Conservation (phyloP, 2,329 filamentous ascomycete genomes). For the Fonsecaea monophora region DNA sequence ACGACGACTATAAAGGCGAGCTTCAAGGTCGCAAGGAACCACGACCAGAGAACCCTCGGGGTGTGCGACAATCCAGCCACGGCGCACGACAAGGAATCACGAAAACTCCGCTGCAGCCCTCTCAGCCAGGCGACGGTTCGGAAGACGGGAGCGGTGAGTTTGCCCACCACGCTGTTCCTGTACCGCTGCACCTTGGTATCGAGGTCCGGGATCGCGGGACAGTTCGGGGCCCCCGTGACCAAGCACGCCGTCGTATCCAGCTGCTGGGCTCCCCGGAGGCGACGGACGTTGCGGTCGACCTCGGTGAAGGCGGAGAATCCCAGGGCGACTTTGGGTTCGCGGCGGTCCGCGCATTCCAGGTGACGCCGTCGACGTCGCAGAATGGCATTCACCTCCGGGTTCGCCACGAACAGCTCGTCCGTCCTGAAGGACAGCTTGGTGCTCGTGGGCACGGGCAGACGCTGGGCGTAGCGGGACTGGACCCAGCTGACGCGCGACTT, state of each 20-base stretch:
- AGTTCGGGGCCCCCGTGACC: constrained; percentile 1
- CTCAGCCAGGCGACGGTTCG: constrained; percentile 1
- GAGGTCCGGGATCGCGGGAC: not conserved
- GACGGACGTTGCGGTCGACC: not conserved
- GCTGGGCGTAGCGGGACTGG: constrained; percentile 9
- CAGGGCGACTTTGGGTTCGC: not conserved
- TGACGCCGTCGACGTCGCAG: constrained; percentile 27
- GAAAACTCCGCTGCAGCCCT: not conserved
- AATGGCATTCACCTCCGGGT: constrained; percentile 32
- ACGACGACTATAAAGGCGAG: not conserved
- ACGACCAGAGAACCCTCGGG: not conserved
- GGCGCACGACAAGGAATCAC: not conserved
- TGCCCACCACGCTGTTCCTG: not conserved
- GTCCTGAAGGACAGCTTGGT: constrained; percentile 25
- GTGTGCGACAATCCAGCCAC: not conserved
- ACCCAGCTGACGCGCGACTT: constrained; percentile 28
- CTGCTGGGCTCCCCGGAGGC: not conserved
- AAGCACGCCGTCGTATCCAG: constrained; percentile 8
- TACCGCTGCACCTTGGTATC: constrained; percentile 7
- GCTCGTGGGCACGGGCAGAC: constrained; percentile 26
- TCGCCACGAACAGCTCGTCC: constrained; percentile 33
- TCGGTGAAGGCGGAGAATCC: not conserved
- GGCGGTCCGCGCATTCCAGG: constrained; percentile 28
- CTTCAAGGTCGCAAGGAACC: not conserved
- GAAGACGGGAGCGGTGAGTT: not conserved